Base-by-base conservation (phyloP, 495 filamentous ascomycete genomes). In the Pseudomonodictys pantanalensis region DNA sequence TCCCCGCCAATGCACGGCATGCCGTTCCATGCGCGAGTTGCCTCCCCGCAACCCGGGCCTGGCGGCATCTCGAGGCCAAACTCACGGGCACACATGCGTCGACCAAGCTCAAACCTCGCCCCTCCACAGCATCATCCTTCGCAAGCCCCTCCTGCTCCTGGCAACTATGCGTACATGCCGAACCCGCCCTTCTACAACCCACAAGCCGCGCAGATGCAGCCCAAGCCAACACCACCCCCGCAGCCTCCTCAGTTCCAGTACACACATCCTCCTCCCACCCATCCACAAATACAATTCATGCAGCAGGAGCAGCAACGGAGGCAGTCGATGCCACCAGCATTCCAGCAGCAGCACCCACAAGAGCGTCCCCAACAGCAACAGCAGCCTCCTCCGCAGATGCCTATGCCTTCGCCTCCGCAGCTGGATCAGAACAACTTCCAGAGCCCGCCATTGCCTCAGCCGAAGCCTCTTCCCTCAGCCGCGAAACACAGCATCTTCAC, bases 401-500 rank as follows among this genome's bases (percentile, higher is more conserved):
- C 78, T 1, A 44, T 65, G 8, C 67, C 61, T 15, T 65, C 77
- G 39, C 83, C 77, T 29, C 74, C 78, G 5, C 68, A 67, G 48
- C 69, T 71, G 20, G 68, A 76, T 39, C 80, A 82, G 57, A 79
- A 43, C 79, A 71, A 64, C 77, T 76, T 74, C 55, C 68, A 69
- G 26, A 75, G 72, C 58, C 78, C 77, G 20, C 72, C 70, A 56
- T 58, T 78, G 60, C 73, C 73, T 5, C 81, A 85, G 50, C 76
- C 77, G 0, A 92, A 90, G 68, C 86, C 88, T 23, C 73, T 88
- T n/a, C 82, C 86, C 12, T 56, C 65, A 12, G 54, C 68, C 18
- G 83, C 85, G 18, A 92, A 92, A 71, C 86, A 91, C 55, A 96
- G 91, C 72, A 97, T 97, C 51, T 97, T 96, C 66, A 98, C 93